A percentile compares a stretch with the other conserved stretches of the same genome.
phyloP scores from a whole-genome alignment of 2,329 filamentous ascomycete genomes.

The Dactylellina parvicollis region DNA sequence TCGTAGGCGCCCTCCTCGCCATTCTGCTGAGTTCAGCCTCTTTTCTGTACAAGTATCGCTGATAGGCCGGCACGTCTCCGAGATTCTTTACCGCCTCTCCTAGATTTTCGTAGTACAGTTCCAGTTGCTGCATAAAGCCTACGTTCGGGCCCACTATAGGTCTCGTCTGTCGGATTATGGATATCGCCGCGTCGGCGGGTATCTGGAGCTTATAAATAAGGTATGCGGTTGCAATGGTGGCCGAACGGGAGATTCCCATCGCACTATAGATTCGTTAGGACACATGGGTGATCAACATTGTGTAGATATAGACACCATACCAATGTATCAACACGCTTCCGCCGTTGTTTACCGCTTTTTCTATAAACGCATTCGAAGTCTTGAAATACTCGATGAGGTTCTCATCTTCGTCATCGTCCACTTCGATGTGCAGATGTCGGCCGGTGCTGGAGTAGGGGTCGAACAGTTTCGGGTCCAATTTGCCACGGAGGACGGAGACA shows the following conservation, averaged over 20 bases:
- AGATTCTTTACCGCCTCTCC: constrained; percentile 73
- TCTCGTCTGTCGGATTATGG: constrained; percentile 74
- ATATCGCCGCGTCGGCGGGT: constrained; percentile 70
- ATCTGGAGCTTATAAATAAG: constrained; percentile 73
- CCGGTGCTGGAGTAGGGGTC: constrained; percentile 67
- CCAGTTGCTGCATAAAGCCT: constrained; percentile 89
- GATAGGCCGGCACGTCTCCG: constrained; percentile 78
- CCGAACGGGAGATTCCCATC: constrained; percentile 94
- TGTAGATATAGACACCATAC: constrained; percentile 60
- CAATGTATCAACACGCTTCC: constrained; percentile 74
- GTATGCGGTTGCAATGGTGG: constrained; percentile 84
- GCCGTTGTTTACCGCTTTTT: constrained; percentile 73
- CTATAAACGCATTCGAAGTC: constrained; percentile 81
- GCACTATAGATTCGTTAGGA: constrained; percentile 70
- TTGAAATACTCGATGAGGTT: constrained; percentile 85
- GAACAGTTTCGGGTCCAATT: constrained; percentile 68
- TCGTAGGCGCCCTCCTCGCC: constrained; percentile 80
- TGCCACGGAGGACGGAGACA: constrained; percentile 79
- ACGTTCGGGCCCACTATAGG: constrained; percentile 86
- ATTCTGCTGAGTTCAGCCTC: constrained; percentile 75
- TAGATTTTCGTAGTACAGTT: constrained; percentile 86
- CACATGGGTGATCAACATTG: not conserved
- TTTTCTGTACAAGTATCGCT: constrained; percentile 76
- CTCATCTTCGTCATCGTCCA: constrained; percentile 90
- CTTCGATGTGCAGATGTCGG: constrained; percentile 78